Evolutionary conservation across 2,329 filamentous ascomycete species (phyloP), one percentile per base, ranked within the genome.

Genomic region (Pseudogymnoascus sp.): DNA sequence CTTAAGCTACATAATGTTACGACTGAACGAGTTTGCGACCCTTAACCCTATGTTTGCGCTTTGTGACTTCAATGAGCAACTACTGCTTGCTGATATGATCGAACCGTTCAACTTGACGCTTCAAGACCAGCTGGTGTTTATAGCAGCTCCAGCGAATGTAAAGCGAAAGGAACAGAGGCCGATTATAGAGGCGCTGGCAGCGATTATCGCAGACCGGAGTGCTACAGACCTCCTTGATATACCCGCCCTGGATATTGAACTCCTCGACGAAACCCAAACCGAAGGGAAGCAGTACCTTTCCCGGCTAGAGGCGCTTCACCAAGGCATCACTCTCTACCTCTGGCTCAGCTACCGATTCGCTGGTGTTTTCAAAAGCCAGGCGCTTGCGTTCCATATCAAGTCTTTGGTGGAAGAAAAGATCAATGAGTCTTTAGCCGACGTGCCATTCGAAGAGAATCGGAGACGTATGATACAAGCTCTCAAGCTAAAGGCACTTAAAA

Each of bases 281-380:
- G 75, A 80, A 60, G 72, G 77, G 14, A 67, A 67, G 59, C 62
- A 54, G 6, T 0, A 91, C 66, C 79, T 99, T 9, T 77, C 78
- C 60, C 75, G 79, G 7, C 78, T 97, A 18, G 94, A 99, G 72
- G 73, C 77, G 2, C 79, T 99, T 14, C 94, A 99, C 76, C 89
- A 90, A 68, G 80, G 85, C 28, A 77, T 99, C 37, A 90, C 93
- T 47, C 77, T 92, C 54, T 99, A 97, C 71, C 80, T 96, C 1
- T 99, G 94, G 94, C 79, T 99, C 14, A 93, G 89, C 67, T 97
- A 93, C 74, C 87, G 93, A 6, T 96, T 93, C 73, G 80, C 85
- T 3, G 89, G 90, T 57, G 81, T 95, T 58, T 96, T 97, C 73
- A 82, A 78, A 5, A 89, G 87, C 65, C 84, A 93, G 67, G 78